Percentiles rank a stretch among this genome's conserved stretches.
Conservation (phyloP, 1,139 yeast species). For the Hyphopichia burtonii region DNA sequence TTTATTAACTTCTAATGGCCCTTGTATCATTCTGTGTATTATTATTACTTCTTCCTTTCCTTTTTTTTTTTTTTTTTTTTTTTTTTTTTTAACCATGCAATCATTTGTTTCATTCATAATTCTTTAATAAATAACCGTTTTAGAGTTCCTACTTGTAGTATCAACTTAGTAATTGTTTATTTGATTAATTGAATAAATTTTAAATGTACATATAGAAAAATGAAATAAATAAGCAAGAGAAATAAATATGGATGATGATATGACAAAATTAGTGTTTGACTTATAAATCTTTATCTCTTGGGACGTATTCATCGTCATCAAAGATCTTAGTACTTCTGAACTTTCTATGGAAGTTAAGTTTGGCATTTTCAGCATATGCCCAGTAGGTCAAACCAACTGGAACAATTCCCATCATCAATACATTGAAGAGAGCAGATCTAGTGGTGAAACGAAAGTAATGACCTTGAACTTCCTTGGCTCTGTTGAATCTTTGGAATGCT, state of each 20-base stretch:
- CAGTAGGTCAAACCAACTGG: constrained; percentile 37
- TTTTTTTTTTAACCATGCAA: too few species aligned
- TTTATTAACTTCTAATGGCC: not conserved
- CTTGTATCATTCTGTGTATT: not conserved
- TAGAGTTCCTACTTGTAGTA: not conserved
- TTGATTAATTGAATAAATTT: not conserved
- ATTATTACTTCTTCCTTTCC: not conserved
- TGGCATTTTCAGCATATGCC: constrained; percentile 42
- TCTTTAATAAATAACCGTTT: not conserved
- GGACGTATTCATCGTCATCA: constrained; percentile 39
- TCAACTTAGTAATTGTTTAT: not conserved
- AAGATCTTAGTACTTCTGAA: constrained; percentile 39
- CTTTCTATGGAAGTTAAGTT: constrained; percentile 28
- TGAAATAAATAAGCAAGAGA: not conserved
- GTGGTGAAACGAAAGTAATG: constrained; percentile 47
- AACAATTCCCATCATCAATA: constrained; percentile 37
- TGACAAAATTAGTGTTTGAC: not conserved
- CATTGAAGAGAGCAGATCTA: constrained; percentile 35
- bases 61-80: not conserved
- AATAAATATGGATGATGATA: not conserved
- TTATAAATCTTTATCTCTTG: constrained; percentile 48
- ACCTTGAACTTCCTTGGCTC: constrained; percentile 43
- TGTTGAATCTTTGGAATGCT: constrained; percentile 43
- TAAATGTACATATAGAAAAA: not conserved
- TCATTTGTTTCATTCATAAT: not conserved